phyloP scores from a whole-genome alignment of 2,329 filamentous ascomycete species.

The Colletotrichum kahawae region DNA sequence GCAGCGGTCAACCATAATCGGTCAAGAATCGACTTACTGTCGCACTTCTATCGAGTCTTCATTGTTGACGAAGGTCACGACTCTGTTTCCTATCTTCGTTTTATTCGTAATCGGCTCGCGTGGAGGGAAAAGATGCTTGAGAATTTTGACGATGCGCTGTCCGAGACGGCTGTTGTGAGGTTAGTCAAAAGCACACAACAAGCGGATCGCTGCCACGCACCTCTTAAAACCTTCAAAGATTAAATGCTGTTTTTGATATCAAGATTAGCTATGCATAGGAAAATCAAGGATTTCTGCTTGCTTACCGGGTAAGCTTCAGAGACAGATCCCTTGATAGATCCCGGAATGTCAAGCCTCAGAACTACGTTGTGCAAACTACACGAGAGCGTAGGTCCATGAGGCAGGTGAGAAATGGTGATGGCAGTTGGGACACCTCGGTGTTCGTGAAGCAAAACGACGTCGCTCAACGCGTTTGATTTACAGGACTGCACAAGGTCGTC shows the following conservation, averaged over 20 bases:
- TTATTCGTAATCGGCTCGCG: constrained; percentile 75
- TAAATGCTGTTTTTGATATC: constrained; percentile 58
- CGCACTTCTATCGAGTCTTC: constrained; percentile 94
- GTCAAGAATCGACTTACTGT: constrained; percentile 28
- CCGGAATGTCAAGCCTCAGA: constrained; percentile 88
- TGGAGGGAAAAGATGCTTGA: constrained; percentile 95
- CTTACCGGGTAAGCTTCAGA: constrained; percentile 80
- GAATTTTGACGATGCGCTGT: constrained; percentile 81
- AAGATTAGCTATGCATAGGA: too few relatives aligned
- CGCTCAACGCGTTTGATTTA: constrained; percentile 78
- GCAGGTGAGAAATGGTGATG: constrained; percentile 84
- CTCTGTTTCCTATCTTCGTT: constrained; percentile 81
- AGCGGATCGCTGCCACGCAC: neutral
- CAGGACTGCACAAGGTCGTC: constrained; percentile 85
- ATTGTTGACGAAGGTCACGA: constrained; percentile 74
- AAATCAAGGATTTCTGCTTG: too few relatives aligned
- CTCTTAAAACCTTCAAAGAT: constrained; percentile 89
- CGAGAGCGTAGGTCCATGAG: constrained; percentile 82
- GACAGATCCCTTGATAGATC: constrained; percentile 84
- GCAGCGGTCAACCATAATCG: neutral
- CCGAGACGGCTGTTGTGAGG: constrained; percentile 68
- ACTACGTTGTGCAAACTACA: constrained; percentile 94
- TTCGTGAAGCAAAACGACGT: constrained; percentile 88
- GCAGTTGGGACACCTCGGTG: constrained; percentile 92
- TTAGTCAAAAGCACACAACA: neutral